Percentiles rank a stretch among this genome's conserved stretches.
These are phyloP conservation scores for Wickerhamomyces ciferrii DNA, from an alignment of 805 yeast genomes.

Conservation along the genomic window DNA sequence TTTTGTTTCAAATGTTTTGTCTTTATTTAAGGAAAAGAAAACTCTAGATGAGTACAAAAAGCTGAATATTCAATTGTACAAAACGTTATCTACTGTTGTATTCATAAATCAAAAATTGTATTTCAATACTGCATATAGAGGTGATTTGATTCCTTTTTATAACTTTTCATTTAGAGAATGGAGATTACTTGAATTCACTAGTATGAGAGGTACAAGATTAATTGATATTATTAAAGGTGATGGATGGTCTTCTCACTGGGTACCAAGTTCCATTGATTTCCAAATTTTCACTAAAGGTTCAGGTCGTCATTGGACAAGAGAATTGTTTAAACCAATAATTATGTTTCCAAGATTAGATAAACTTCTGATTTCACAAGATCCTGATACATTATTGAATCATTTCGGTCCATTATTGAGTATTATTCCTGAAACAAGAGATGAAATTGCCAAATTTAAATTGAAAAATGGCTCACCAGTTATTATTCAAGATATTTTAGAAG, in stretches of 20 bases:
- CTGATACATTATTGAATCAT: not conserved
- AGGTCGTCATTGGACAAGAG: not conserved
- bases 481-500: not conserved
- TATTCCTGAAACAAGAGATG: not conserved
- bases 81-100: not conserved
- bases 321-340: not conserved
- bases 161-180: not conserved
- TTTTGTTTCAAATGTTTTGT: not conserved
- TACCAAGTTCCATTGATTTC: not conserved
- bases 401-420: not conserved
- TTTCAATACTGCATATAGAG: not conserved
- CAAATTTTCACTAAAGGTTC: not conserved
- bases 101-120: not conserved
- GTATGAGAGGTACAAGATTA: not conserved
- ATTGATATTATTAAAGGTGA: not conserved
- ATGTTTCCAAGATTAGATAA: not conserved
- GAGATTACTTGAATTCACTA: not conserved
- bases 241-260: not conserved
- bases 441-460: not conserved
- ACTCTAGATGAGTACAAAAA: not conserved
- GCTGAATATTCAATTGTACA: not conserved
- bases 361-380: not conserved
- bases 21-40: not conserved
- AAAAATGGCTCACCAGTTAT: not conserved
- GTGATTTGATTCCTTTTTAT: not conserved